Evolutionary conservation across 176 grass and related monocot species (phyloP).

Genomic region (Oryza officinalis): DNA sequence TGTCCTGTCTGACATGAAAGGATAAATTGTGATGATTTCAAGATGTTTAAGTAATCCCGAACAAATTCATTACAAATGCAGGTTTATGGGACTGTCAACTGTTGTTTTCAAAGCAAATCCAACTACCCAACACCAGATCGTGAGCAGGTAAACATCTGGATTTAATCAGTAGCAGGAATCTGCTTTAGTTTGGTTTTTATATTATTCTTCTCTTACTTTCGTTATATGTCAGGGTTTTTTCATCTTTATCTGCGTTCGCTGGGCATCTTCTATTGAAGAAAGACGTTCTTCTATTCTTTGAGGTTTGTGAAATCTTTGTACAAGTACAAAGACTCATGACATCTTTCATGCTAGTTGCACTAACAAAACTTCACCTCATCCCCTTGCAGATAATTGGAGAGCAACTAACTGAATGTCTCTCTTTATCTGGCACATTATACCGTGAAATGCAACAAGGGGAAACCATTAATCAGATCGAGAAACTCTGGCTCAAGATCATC

Average conservation of each 20-base stretch:
- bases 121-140: slow-evolving; percentile 34
- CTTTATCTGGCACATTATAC: slow-evolving; percentile 35
- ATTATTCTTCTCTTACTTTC: slow-evolving; percentile 29
- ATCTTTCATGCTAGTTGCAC: neutral
- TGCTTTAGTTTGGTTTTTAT: slow-evolving; percentile 17
- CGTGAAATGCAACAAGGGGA: slow-evolving; percentile 32
- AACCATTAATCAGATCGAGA: slow-evolving; percentile 44
- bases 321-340: neutral
- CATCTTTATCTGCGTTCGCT: slow-evolving; percentile 40
- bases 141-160: slow-evolving; percentile 40
- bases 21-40: neutral
- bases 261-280: slow-evolving; percentile 31
- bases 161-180: slow-evolving; percentile 2
- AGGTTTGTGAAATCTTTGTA: slow-evolving; percentile 52
- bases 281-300: slow-evolving; percentile 49
- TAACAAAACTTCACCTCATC: neutral
- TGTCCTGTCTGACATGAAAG: neutral
- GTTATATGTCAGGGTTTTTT: slow-evolving; percentile 48
- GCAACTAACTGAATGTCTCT: slow-evolving; percentile 53
- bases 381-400: slow-evolving; percentile 56
- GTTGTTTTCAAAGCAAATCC: slow-evolving; percentile 49
- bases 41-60: slow-evolving; percentile 19
- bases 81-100: slow-evolving; percentile 58
- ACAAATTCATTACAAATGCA: slow-evolving; percentile 30
- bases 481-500: slow-evolving; percentile 50